These are phyloP conservation scores for Metschnikowia lachancei DNA, from an alignment of 805 yeast genomes.

Conservation along the genomic window DNA sequence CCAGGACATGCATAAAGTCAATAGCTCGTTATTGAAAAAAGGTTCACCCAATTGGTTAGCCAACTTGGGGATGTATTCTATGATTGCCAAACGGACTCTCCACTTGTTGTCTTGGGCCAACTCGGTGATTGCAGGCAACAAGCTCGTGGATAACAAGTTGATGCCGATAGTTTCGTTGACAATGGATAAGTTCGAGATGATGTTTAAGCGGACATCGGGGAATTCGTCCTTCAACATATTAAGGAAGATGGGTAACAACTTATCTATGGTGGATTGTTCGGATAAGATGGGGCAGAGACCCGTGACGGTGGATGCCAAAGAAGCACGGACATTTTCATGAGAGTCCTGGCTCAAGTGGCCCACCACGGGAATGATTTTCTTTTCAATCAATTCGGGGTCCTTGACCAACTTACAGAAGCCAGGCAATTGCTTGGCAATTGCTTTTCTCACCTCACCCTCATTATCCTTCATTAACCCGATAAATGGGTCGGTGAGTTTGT, in stretches of 20 bases:
- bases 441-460: conserved; percentile 95
- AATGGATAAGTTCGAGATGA: conserved; percentile 84
- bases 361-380: conserved; percentile 77
- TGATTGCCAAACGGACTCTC: conserved; percentile 96
- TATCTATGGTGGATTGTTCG: conserved; percentile 77
- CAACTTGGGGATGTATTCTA: conserved; percentile 90
- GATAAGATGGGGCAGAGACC: conserved; percentile 83
- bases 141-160: conserved; percentile 75
- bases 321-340: conserved; percentile 89
- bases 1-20: conserved; percentile 94
- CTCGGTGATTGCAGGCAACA: conserved; percentile 93
- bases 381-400: conserved; percentile 49
- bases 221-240: conserved; percentile 95
- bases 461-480: conserved; percentile 79
- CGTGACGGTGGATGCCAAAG: conserved; percentile 85
- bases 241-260: conserved; percentile 81
- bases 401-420: conserved; percentile 57
- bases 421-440: conserved; percentile 88
- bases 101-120: conserved; percentile 95
- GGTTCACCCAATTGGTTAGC: conserved; percentile 93
- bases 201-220: conserved; percentile 93
- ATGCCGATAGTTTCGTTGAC: conserved; percentile 95
- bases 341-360: conserved; percentile 84
- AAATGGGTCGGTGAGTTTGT: conserved; percentile 67
- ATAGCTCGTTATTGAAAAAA: conserved; percentile 88